These are phyloP conservation scores for Ogataea paradorogensis DNA, from an alignment of 805 yeast species.

Conservation along the genomic window DNA sequence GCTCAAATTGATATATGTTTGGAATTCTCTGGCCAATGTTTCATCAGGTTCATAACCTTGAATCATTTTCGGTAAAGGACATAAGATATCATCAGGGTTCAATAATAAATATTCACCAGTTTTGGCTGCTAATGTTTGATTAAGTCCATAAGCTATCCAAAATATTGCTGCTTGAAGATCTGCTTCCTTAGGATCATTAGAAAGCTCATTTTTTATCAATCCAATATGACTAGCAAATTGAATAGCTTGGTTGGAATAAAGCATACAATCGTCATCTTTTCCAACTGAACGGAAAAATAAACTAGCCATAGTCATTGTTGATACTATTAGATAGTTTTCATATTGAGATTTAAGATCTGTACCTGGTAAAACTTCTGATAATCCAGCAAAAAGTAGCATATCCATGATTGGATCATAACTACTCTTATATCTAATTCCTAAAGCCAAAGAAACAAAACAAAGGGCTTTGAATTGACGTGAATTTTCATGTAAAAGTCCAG, in stretches of 20 bases:
- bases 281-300: conserved; percentile 25
- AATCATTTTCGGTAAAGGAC: conserved; percentile 21
- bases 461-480: conserved; percentile 21
- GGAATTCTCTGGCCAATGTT: conserved; percentile 16
- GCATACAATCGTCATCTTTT: conserved; percentile 25
- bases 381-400: conserved; percentile 16
- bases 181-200: conserved; percentile 8
- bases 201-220: conserved; percentile 11
- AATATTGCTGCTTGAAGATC: conserved; percentile 25
- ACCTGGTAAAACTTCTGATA: conserved; percentile 21
- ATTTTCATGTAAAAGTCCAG: conserved; percentile 7
- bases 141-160: conserved; percentile 28
- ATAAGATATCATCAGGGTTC: conserved; percentile 13
- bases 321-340: conserved; percentile 20
- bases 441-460: conserved; percentile 21
- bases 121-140: conserved; percentile 26
- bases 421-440: conserved; percentile 25
- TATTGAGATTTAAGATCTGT: conserved; percentile 10
- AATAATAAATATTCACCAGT: conserved; percentile 26
- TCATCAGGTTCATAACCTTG: conserved; percentile 5
- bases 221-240: conserved; percentile 25
- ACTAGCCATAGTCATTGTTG: conserved; percentile 22
- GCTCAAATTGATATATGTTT: conserved; percentile 22
- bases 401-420: conserved; percentile 16
- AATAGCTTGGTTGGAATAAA: conserved; percentile 27